Evolutionary conservation across 2,329 filamentous ascomycete species (phyloP).

Genomic region (Pleomassaria siparia): DNA sequence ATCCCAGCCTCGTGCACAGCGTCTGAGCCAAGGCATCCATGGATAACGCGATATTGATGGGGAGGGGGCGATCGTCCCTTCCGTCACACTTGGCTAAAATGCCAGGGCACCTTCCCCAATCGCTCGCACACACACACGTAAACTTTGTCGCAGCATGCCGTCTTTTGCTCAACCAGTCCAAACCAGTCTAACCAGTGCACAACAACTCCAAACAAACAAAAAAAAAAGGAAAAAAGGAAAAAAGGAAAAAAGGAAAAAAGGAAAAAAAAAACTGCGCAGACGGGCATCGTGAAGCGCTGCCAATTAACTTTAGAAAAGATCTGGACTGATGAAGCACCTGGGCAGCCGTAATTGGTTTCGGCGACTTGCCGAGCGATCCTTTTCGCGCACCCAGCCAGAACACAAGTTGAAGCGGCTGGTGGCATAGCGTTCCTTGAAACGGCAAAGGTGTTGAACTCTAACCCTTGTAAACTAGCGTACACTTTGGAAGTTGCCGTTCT

Average conservation of each 20-base stretch:
- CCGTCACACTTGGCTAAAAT: slow-evolving; percentile 25
- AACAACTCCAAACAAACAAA: no score
- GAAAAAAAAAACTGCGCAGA: no score
- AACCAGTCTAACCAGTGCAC: no score
- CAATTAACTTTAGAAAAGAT: neutral
- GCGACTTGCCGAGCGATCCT: slow-evolving; percentile 10
- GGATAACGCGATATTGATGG: slow-evolving; percentile 27
- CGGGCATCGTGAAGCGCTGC: neutral
- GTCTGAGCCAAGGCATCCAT: slow-evolving; percentile 2
- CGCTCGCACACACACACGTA: neutral
- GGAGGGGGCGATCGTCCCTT: slow-evolving; percentile 20
- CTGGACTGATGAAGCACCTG: no score
- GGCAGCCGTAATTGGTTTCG: slow-evolving; percentile 5
- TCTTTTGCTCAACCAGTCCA: no score
- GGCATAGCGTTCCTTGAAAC: slow-evolving; percentile 25
- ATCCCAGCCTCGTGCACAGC: no score
- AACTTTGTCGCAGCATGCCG: neutral
- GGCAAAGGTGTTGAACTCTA: slow-evolving; percentile 18
- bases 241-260: no score
- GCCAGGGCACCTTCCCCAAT: slow-evolving; percentile 12
- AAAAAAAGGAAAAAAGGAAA: no score
- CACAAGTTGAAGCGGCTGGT: slow-evolving; percentile 15
- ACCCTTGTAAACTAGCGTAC: slow-evolving; percentile 20
- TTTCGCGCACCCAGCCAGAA: slow-evolving; percentile 8
- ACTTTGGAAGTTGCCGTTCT: slow-evolving; percentile 27